Conservation (phyloP, 208 protist genomes). For the Acanthamoeba royreba region DNA sequence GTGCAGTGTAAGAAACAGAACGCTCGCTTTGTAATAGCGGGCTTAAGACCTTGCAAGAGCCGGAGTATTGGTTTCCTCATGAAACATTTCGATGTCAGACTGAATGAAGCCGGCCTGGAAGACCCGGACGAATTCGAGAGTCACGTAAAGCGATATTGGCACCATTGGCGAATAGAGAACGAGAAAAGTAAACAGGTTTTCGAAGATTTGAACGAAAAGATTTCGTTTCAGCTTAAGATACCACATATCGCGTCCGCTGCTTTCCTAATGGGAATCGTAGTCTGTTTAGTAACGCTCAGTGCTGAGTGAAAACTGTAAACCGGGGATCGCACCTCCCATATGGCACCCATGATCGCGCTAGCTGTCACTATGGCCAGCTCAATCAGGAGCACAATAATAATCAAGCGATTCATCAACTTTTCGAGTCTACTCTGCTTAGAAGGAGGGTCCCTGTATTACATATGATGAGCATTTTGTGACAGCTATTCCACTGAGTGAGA, state of each 20-base stretch:
- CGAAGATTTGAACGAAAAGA: not conserved
- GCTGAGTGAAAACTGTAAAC: too few relatives aligned
- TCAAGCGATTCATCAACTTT: conserved; percentile 60
- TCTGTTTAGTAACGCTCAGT: too few relatives aligned
- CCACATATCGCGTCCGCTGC: not conserved
- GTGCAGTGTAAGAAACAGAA: too few relatives aligned
- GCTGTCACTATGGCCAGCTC: conserved; percentile 57
- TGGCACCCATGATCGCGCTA: conserved; percentile 46
- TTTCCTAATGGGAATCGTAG: conserved; percentile 17
- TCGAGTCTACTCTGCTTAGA: conserved; percentile 69
- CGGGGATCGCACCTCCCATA: conserved; percentile 26
- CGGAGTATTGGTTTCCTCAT: conserved; percentile 63
- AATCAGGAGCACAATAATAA: conserved; percentile 66
- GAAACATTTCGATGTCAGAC: conserved; percentile 68
- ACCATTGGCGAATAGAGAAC: conserved; percentile 21
- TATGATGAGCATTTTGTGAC: not conserved
- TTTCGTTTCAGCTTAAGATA: not conserved
- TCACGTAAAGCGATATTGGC: conserved; percentile 49
- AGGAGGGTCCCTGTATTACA: conserved; percentile 52
- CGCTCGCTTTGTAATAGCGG: too few relatives aligned
- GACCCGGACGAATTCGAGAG: conserved; percentile 22
- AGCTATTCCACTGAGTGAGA: not conserved
- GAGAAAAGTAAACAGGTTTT: conserved; percentile 24
- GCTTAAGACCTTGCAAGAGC: conserved; percentile 42
- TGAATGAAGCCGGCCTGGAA: conserved; percentile 55